Evolutionary conservation across 2,329 filamentous ascomycete species (phyloP), one percentile per base, ranked within the genome.

Genomic region (Mollisia scopiformis): DNA sequence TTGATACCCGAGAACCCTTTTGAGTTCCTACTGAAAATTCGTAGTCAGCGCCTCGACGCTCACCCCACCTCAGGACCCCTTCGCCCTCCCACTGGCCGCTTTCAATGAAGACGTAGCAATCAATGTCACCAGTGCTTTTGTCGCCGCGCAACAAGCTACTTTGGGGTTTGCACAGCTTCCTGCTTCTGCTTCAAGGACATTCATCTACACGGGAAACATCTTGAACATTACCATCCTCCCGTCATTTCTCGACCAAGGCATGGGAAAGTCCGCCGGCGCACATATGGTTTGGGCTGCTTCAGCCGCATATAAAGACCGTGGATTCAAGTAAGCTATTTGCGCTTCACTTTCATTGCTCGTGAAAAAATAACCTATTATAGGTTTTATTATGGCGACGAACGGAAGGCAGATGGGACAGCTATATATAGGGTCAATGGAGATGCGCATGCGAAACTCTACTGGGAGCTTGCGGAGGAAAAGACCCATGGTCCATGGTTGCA

Each of bases 181-280:
- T 11, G 39, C 25, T 4, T 56, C 68, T 3, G 69, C 68, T 6
- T 71, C 75, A n/a, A 77, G 73, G 64, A 76, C 77, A 6, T 81
- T 81, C 66, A 79, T 79, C 55, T 78, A 72, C 65, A 79, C 76
- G 3, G 79, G 79, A 7, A 80, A 81, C 63, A 72, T 73, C 6
- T 62, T 76, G 21, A 80, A 80, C 63, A 65, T 58, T 0, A 62
- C 49, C 0, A 58, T 72, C 6, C 58, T 78, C 2, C 64, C 72
- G 2, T 41, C 58, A 19, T 63, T 79, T 25, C 31, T 80, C 43
- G 69, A 68, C 43, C 61, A 73, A 21, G 79, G 79, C 2, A 64
- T 77, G 6, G 78, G 77, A 0, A 80, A 80, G 65, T 68, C 75
- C 6, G 78, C 75, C 7, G 71, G 69, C 2, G 63, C 66, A 13